These are phyloP conservation scores for Vigna mungo DNA, from an alignment of 306 rosid species.

Conservation along the genomic window DNA sequence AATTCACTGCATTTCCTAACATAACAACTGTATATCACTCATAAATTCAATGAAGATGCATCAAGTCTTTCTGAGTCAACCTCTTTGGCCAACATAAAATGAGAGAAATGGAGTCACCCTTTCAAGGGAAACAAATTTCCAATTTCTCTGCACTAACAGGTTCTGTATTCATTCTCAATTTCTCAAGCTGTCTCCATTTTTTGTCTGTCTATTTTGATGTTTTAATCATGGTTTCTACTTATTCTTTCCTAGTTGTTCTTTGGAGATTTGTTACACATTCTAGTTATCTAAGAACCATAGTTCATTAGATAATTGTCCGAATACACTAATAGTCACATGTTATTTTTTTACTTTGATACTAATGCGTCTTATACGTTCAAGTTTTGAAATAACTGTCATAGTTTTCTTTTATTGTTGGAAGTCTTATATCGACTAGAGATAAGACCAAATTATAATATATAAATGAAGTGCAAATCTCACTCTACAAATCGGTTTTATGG, in stretches of 20 bases:
- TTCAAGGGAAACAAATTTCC: neutral
- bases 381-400: too few species aligned
- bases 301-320: too few species aligned
- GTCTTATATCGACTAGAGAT: too few species aligned
- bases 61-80: neutral
- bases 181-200: neutral
- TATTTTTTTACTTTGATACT: too few species aligned
- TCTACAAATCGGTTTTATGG: too few species aligned
- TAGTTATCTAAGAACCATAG: too few species aligned
- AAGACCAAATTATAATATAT: too few species aligned
- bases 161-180: neutral
- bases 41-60: neutral
- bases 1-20: neutral
- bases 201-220: neutral
- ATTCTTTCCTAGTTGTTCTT: neutral
- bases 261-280: too few species aligned
- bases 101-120: neutral
- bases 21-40: neutral
- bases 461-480: too few species aligned
- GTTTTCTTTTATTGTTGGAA: too few species aligned
- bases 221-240: neutral
- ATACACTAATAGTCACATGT: too few species aligned
- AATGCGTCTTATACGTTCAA: too few species aligned
- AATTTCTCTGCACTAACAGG: slow-evolving; percentile 24
- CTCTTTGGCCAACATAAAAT: neutral